phyloP scores from a whole-genome alignment of 2,329 filamentous ascomycete species.

The Xylaria sp. region DNA sequence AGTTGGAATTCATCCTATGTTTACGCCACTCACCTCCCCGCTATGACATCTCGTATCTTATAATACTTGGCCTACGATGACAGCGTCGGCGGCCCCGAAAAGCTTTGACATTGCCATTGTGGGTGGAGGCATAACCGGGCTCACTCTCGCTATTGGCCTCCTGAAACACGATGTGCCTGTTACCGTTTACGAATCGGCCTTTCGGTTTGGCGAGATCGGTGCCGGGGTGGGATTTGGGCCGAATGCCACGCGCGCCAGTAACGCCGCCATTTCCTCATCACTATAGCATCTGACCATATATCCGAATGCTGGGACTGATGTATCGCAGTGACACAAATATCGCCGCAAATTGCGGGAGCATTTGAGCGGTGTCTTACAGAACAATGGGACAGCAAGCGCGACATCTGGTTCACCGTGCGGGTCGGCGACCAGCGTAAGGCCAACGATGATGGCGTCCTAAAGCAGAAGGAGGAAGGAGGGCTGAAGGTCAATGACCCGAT shows the following conservation, averaged over 20 bases:
- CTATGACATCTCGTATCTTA: too few relatives aligned
- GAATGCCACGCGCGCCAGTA: conserved; percentile 37
- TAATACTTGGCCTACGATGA: neutral
- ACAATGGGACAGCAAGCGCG: conserved; percentile 27
- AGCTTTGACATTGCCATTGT: conserved; percentile 42
- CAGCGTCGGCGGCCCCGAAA: conserved; percentile 8
- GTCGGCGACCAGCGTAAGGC: conserved; percentile 29
- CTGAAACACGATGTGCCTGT: conserved; percentile 34
- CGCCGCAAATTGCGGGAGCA: conserved; percentile 31
- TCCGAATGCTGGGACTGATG: neutral
- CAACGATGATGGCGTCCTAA: conserved; percentile 23
- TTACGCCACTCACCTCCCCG: too few relatives aligned
- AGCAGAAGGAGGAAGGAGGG: conserved; percentile 20
- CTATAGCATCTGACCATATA: neutral
- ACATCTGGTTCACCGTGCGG: conserved; percentile 31
- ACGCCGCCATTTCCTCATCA: neutral
- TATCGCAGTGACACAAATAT: conserved; percentile 31
- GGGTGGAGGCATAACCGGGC: conserved; percentile 46
- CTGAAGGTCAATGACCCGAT: conserved; percentile 27
- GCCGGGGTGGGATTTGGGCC: conserved; percentile 42
- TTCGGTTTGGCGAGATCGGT: conserved; percentile 40
- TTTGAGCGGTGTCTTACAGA: conserved; percentile 35
- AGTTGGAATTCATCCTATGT: too few relatives aligned
- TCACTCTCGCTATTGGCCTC: conserved; percentile 41
- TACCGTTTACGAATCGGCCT: conserved; percentile 42